Percentiles rank a stretch among this genome's conserved stretches.
Conservation (phyloP, 2,329 filamentous ascomycete species). For the Byssochlamys sp. region DNA sequence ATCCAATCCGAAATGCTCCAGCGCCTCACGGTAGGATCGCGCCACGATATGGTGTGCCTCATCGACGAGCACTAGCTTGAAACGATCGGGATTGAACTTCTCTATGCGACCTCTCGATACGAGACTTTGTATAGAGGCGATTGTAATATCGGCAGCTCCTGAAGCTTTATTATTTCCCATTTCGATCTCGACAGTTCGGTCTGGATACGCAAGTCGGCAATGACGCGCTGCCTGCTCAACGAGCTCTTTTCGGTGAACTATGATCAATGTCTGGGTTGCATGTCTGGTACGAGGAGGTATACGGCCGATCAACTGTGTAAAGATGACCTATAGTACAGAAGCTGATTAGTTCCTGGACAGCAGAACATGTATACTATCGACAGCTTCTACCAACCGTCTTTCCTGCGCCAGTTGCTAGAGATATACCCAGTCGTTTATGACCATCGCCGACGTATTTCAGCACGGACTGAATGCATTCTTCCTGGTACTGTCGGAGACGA, state of each 20-base stretch:
- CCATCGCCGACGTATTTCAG: conserved; percentile 59
- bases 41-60: conserved; percentile 96
- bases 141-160: conserved; percentile 78
- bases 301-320: conserved; percentile 84
- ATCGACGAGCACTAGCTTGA: conserved; percentile 88
- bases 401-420: conserved; percentile 75
- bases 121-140: conserved; percentile 83
- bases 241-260: conserved; percentile 84
- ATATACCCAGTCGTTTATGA: conserved; percentile 71
- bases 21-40: conserved; percentile 60
- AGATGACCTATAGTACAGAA: conserved; percentile 61
- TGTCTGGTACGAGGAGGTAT: conserved; percentile 48
- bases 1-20: conserved; percentile 69
- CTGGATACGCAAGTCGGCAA: conserved; percentile 69
- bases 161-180: conserved; percentile 72
- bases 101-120: conserved; percentile 63
- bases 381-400: conserved; percentile 58
- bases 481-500: conserved; percentile 71
- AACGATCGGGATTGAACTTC: conserved; percentile 69
- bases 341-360: neutral
- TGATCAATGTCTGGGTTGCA: conserved; percentile 71
- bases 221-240: conserved; percentile 88
- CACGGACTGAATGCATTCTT: conserved; percentile 81
- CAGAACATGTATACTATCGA: neutral
- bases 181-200: conserved; percentile 76